Percentiles rank a stretch among this genome's conserved stretches.
Conservation (phyloP, 495 filamentous ascomycete genomes). For the Trichoderma reesei region DNA sequence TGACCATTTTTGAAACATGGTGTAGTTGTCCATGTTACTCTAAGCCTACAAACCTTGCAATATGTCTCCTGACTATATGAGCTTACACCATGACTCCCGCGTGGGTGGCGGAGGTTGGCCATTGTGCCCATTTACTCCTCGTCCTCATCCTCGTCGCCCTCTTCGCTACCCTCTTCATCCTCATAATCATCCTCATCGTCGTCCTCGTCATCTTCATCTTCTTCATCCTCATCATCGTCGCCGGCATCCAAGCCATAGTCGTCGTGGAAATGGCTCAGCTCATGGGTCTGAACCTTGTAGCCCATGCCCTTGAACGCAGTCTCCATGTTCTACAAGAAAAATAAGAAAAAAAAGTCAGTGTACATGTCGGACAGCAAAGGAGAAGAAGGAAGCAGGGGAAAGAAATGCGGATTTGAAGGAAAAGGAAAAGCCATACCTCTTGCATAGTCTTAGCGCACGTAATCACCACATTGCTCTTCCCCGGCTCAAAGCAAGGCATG, state of each 20-base stretch:
- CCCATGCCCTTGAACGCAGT: slow-evolving; percentile 61
- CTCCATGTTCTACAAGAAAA: slow-evolving; percentile 48
- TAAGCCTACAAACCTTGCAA: neutral
- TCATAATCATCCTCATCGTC: slow-evolving; percentile 37
- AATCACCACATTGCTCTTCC: slow-evolving; percentile 70
- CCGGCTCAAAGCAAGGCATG: slow-evolving; percentile 65
- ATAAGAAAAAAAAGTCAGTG: slow-evolving; percentile 9
- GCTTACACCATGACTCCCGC: neutral
- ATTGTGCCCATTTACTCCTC: slow-evolving; percentile 10
- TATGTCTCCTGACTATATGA: neutral
- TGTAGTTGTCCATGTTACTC: no score
- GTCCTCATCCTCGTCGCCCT: slow-evolving; percentile 32
- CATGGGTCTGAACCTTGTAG: slow-evolving; percentile 65
- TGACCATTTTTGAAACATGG: no score
- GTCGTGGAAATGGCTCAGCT: slow-evolving; percentile 76
- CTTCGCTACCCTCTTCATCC: slow-evolving; percentile 16
- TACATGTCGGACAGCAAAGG: neutral
- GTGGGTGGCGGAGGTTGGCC: neutral
- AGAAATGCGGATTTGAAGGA: neutral
- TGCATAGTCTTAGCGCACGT: slow-evolving; percentile 81
- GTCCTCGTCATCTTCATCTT: slow-evolving; percentile 52
- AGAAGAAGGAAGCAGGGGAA: neutral
- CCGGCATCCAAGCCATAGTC: slow-evolving; percentile 75
- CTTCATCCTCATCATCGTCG: slow-evolving; percentile 57
- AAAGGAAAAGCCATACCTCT: slow-evolving; percentile 49